Percentiles rank a stretch among this genome's conserved stretches.
These are phyloP conservation scores for Ochromonas danica DNA, from an alignment of 108 stramenopile species.

Conservation along the genomic window DNA sequence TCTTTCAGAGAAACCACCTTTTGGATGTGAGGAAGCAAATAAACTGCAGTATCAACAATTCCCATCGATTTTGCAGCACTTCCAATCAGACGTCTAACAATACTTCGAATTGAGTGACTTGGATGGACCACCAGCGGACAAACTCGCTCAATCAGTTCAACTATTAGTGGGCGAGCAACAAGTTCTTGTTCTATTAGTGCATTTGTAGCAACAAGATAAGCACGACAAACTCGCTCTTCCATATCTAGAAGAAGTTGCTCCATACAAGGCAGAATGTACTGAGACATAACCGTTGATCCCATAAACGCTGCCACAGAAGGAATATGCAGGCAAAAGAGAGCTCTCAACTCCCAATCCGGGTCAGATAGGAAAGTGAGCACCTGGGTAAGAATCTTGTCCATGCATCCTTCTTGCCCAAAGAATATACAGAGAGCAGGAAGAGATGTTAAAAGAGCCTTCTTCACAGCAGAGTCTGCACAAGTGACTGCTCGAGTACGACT, in stretches of 20 bases:
- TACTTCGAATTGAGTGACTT: slow-evolving; percentile 20
- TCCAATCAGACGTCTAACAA: slow-evolving; percentile 29
- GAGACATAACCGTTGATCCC: slow-evolving; percentile 77
- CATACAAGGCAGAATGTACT: slow-evolving; percentile 88
- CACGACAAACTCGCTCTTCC: slow-evolving; percentile 70
- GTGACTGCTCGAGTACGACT: background rate
- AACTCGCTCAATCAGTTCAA: slow-evolving; percentile 35
- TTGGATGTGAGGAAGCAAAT: slow-evolving; percentile 37
- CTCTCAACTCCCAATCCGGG: slow-evolving; percentile 82
- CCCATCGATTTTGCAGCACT: slow-evolving; percentile 40
- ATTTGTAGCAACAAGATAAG: no score
- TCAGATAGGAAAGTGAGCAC: slow-evolving; percentile 89
- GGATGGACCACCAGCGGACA: slow-evolving; percentile 55
- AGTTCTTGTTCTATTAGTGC: slow-evolving; percentile 46
- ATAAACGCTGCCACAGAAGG: slow-evolving; percentile 81
- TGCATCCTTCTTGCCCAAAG: slow-evolving; percentile 80
- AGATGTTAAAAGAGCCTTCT: slow-evolving; percentile 74
- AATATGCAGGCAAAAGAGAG: slow-evolving; percentile 78
- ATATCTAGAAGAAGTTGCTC: slow-evolving; percentile 85
- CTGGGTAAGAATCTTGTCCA: slow-evolving; percentile 79
- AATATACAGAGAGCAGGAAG: slow-evolving; percentile 81
- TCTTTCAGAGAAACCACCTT: no score
- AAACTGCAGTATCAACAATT: slow-evolving; percentile 45
- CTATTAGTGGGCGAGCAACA: slow-evolving; percentile 39
- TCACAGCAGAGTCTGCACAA: slow-evolving; percentile 56